A percentile compares a stretch with the other conserved stretches of the same genome.
These are phyloP conservation scores for Nitzschia sp. DNA, from an alignment of 108 stramenopile genomes.

Conservation along the genomic window DNA sequence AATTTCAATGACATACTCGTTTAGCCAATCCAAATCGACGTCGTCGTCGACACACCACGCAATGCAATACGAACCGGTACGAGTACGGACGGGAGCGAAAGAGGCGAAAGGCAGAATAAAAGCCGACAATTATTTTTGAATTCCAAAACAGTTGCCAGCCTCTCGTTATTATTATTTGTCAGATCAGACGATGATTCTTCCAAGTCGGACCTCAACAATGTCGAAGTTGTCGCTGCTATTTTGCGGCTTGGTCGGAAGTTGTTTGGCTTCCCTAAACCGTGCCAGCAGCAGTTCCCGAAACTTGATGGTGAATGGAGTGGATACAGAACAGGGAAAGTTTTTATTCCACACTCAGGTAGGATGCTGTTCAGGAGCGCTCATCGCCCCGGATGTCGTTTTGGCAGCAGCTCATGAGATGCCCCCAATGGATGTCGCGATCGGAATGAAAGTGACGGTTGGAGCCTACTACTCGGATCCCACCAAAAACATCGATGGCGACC, in stretches of 20 bases:
- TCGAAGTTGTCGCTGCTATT: neutral
- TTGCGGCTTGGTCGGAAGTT: neutral
- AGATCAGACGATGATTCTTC: no score
- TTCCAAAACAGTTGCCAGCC: no score
- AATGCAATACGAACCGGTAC: no score
- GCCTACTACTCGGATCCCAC: neutral
- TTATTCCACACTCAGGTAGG: neutral
- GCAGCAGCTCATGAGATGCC: neutral
- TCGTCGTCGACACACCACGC: no score
- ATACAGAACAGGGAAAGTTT: neutral
- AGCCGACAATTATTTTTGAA: no score
- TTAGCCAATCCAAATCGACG: no score
- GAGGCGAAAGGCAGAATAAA: no score
- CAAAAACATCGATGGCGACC: neutral
- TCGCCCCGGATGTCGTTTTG: constrained; percentile 2
- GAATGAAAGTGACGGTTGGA: constrained; percentile 3
- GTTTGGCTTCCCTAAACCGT: neutral
- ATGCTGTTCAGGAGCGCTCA: constrained; percentile 1
- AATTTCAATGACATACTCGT: no score
- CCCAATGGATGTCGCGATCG: neutral
- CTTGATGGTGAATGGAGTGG: constrained; percentile 1
- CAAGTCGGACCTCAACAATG: no score
- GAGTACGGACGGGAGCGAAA: no score
- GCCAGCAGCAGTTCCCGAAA: neutral
- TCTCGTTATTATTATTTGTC: no score